Evolutionary conservation across 768 basidiomycete species (phyloP), one percentile per base, ranked within the genome.

Genomic region (Auriscalpium microsporum): DNA sequence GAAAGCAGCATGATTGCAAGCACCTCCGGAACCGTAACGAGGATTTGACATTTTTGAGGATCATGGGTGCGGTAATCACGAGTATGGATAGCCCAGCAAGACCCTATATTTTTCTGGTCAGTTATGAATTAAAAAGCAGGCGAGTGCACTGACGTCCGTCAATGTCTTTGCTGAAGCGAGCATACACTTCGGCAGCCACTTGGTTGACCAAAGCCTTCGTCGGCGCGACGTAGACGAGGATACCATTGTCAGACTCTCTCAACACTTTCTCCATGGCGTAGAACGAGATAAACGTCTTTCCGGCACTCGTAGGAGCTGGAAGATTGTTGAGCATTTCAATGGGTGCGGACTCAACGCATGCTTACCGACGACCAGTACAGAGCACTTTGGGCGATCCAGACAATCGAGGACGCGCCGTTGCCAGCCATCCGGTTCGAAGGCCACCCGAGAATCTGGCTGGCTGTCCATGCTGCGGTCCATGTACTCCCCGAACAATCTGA

Each of bases 221-320:
- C 0, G 86, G 86, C 0, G 86, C 86, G 45, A 88, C 77, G 64
- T 88, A 88, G 17, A 88, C 80, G 37, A 88, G 63, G 44, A 88
- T 74, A 0, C 82, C 84, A 45, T 86, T 78, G 62, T 88, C 81
- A 0, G 83, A 83, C 42, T 71, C 72, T 53, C 81, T 71, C 2
- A 88, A 68, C 13, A 86, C 71, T 58, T 78, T 78, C 64, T 86
- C 84, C 86, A 88, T 87, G 0, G 87, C 86, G 59, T 87, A 87
- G 65, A 76, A 88, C 2, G 83, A 84, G 45, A 88, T 86, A 63
- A 88, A 88, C 0, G 86, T 87, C 66, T 88, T 88, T 33, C 86
- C 84, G 1, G 84, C 84, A 66, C 82, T 83, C 1, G 83, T 86
- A 0, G 84, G 84, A 3, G 83, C 83, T 85, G 60, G 4, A 45